phyloP scores from a whole-genome alignment of 352 stramenopile species.

The Pythium aristosporum region DNA sequence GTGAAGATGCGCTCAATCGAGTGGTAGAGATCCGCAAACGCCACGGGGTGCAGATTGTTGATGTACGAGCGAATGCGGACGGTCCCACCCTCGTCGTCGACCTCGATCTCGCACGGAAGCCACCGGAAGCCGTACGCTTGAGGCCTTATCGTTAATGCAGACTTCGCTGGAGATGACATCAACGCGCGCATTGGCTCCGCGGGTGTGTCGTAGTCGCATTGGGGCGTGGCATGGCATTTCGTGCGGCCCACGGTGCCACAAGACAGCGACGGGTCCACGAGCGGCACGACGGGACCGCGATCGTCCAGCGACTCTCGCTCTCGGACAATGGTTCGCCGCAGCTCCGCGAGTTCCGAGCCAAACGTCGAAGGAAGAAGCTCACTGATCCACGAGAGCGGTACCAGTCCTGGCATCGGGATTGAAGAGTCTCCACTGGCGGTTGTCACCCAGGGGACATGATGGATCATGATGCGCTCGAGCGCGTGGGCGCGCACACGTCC shows the following conservation, averaged over 20 bases:
- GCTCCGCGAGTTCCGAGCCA: not conserved
- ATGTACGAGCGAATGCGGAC: constrained; percentile 31
- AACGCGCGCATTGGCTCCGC: not conserved
- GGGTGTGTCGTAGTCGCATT: not conserved
- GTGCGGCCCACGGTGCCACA: not conserved
- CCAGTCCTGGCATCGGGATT: not conserved
- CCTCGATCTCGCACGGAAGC: not conserved
- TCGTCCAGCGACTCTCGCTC: not conserved
- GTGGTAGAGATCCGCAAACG: constrained; percentile 20
- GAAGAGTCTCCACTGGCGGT: too few species aligned
- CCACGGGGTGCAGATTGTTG: constrained; percentile 35
- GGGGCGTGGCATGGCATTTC: not conserved
- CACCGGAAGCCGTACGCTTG: not conserved
- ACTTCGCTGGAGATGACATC: not conserved
- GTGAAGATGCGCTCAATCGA: constrained; percentile 24
- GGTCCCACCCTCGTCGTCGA: not conserved
- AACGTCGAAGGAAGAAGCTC: not conserved
- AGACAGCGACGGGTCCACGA: constrained; percentile 3
- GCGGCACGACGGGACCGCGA: not conserved
- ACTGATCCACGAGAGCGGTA: not conserved
- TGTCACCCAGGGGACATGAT: too few species aligned
- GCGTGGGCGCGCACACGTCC: too few species aligned
- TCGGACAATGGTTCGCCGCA: not conserved
- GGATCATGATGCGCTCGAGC: too few species aligned
- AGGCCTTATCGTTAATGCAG: not conserved